Conservation (phyloP, 495 filamentous ascomycete genomes). For the Neurospora sp. region DNA sequence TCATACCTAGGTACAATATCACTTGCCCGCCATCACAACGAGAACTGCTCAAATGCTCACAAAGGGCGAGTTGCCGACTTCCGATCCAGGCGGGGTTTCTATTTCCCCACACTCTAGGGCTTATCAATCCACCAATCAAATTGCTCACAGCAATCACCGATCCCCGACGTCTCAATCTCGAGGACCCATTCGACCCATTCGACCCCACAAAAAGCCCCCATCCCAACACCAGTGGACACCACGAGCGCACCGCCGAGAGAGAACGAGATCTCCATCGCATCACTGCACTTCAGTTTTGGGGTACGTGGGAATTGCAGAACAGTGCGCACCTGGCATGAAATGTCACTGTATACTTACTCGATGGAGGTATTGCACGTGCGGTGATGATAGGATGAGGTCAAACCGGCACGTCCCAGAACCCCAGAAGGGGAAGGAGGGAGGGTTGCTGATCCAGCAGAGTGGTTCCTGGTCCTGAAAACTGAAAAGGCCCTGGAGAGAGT, state of each 20-base stretch:
- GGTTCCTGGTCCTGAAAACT: background rate
- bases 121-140: background rate
- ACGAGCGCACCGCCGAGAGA: background rate
- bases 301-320: background rate
- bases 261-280: background rate
- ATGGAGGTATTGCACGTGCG: background rate
- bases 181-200: background rate
- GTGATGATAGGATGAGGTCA: background rate
- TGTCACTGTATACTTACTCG: background rate
- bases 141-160: background rate
- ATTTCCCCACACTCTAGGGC: background rate
- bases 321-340: background rate
- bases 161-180: background rate
- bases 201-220: background rate
- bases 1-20: background rate
- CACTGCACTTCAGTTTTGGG: background rate
- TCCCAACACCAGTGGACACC: background rate
- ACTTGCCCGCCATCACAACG: background rate
- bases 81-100: background rate
- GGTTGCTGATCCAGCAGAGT: background rate
- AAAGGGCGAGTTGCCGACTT: slow-evolving; percentile 5
- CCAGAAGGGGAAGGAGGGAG: background rate
- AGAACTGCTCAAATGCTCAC: background rate
- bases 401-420: background rate
- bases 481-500: background rate